Evolutionary conservation across 257 asterid species (phyloP), one percentile per base, ranked within the genome.

Genomic region (Solanum pennellii): DNA sequence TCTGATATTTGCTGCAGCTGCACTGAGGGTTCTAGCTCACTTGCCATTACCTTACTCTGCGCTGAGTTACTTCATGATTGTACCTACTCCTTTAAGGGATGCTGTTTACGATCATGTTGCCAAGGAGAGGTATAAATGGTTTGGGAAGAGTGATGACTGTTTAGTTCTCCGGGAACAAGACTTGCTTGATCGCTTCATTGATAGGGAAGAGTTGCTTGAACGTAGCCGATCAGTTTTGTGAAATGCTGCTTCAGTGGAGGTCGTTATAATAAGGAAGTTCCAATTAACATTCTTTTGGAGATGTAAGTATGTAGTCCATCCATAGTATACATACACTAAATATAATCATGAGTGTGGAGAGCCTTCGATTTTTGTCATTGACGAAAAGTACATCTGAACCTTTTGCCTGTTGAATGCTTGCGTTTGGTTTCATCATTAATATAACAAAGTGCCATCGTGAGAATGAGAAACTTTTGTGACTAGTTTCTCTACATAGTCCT

Each of bases 41-140:
- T 84, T 95, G 93, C 99, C 99, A 66, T 90, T 88, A 31, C 99
- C 99, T 65, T 93, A 91, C 88, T 88, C 95, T 85, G 93, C 92
- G 85, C 91, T 94, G 90, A 94, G 97, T 88, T 7, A 74, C 56
- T 93, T 95, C 87, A 88, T 88, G 94, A 88, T 92, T 21, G 69
- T 95, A 89, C 98, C 99, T 5, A 47, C 95, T 71, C 98, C 98
- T 47, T n/a, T 97, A 89, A 94, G 98, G 88, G 98, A 97, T 88
- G 96, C 94, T 25, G 90, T 92, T 65, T 94, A 97, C 84, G 98
- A 95, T 90, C 92, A 91, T 62, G 92, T 95, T 86, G 98, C 98
- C 82, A 93, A 92, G 88, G 86, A 88, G 8, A 97, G 98, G 69
- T 94, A 95, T 86, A 89, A 92, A 69, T 97, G 97, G 98, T 97